Evolutionary conservation across 208 protist genomes (phyloP).

Genomic region (Crithidia sp.): DNA sequence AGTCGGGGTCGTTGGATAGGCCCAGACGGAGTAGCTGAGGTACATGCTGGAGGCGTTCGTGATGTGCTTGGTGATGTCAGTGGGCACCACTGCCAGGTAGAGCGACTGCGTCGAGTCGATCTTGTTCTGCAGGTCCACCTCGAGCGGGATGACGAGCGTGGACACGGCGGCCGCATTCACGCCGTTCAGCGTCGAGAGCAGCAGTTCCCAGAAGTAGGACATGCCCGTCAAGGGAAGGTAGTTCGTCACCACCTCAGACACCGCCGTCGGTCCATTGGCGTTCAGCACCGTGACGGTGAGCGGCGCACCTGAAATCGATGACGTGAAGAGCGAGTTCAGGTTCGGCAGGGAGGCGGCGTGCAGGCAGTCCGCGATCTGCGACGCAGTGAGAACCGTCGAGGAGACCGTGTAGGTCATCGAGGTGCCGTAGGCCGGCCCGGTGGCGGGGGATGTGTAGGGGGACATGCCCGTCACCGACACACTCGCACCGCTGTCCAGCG

Average conservation of each 20-base stretch:
- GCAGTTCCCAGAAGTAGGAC: constrained; percentile 20
- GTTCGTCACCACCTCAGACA: constrained; percentile 2
- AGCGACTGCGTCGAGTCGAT: not conserved
- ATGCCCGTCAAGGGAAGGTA: constrained; percentile 19
- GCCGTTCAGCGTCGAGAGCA: not conserved
- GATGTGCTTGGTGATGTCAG: not conserved
- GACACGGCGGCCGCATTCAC: no score
- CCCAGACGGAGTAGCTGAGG: constrained; percentile 19
- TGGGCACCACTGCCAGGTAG: constrained; percentile 4
- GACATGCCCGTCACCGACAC: not conserved
- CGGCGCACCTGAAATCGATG: not conserved
- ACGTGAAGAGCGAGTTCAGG: not conserved
- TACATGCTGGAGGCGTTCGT: constrained; percentile 32
- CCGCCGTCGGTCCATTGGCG: not conserved
- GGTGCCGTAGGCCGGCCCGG: constrained; percentile 17
- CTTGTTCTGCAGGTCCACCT: constrained; percentile 14
- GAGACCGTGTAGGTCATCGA: not conserved
- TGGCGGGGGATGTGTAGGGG: not conserved
- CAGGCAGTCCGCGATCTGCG: constrained; percentile 15
- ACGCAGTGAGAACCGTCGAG: not conserved
- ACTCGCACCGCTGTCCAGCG: not conserved
- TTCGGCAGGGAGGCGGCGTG: constrained; percentile 1
- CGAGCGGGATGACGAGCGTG: constrained; percentile 1
- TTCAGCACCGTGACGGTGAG: constrained; percentile 4
- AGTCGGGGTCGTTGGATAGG: constrained; percentile 3